phyloP scores from a whole-genome alignment of 2,329 filamentous ascomycete species.

The Ploettnerulaceae sp. region DNA sequence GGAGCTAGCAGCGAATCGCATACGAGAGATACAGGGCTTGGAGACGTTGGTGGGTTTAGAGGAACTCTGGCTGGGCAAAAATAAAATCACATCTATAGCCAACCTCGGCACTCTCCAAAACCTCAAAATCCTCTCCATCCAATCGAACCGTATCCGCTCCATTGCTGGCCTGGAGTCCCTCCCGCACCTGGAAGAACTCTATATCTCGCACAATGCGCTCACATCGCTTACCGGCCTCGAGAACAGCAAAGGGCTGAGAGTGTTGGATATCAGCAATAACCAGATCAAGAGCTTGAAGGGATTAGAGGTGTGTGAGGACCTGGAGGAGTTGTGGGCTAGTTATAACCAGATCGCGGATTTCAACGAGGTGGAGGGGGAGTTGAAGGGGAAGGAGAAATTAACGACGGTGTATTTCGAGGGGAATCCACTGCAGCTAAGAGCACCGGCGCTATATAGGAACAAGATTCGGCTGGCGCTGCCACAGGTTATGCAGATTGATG shows the following conservation, averaged over 20 bases:
- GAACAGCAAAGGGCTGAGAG: conserved; percentile 59
- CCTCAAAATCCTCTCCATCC: conserved; percentile 84
- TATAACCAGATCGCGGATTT: conserved; percentile 81
- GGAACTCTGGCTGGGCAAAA: conserved; percentile 92
- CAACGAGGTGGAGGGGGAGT: conserved; percentile 70
- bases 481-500: conserved; percentile 89
- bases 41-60: conserved; percentile 73
- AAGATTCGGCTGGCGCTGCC: conserved; percentile 86
- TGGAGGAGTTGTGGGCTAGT: conserved; percentile 93
- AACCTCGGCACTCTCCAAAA: conserved; percentile 71
- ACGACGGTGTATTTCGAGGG: conserved; percentile 96
- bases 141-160: conserved; percentile 84
- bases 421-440: conserved; percentile 77
- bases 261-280: conserved; percentile 89
- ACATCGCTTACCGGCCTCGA: conserved; percentile 68
- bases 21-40: conserved; percentile 82
- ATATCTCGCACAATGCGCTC: conserved; percentile 92
- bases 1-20: conserved; percentile 88
- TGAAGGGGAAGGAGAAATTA: conserved; percentile 73
- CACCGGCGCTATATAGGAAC: conserved; percentile 85
- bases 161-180: conserved; percentile 72
- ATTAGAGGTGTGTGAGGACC: conserved; percentile 58
- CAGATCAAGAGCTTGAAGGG: conserved; percentile 70
- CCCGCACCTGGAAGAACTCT: conserved; percentile 80
- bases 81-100: conserved; percentile 83